Base-by-base conservation (phyloP, 179 eudicot genomes). In the Corrigiola litoralis region DNA sequence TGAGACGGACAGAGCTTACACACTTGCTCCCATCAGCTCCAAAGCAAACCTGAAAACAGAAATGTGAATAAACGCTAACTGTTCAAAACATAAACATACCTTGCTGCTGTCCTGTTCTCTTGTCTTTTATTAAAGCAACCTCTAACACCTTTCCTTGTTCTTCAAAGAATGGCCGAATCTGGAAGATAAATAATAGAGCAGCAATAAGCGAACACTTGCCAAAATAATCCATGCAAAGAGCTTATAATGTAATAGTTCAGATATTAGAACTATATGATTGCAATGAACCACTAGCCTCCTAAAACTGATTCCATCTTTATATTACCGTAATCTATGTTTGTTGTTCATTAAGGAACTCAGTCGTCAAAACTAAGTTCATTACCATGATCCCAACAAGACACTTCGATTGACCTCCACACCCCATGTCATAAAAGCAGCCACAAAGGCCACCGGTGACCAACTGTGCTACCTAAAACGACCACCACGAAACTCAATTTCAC, bases 91-190 rank as follows among this genome's bases (percentile, higher is more conserved):
- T 42, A 56, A 49, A 75, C 87, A 75, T 88, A 94, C 99, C 99
- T 90, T 90, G 97, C 48, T 90, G 99, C 65, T 75, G 85, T 27
- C 99, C 97, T 4, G 99, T 86, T 75, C 88, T 84, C 81, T 85
- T 90, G 66, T 94, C 99, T 77, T 81, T 94, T 68, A 94, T 94
- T 60, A 94, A 69, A 77, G 94, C 95, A 80, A 94, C 96, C 81
- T 94, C 99, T 63, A 94, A 42, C 60, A 94, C 99, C 42, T 74
- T 79, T 61, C 99, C 99, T 69, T 90, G 95, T 49, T 88, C 82
- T 61, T 86, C 97, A 83, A 94, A 94, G 71, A 83, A 61, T 8
- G 97, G 97, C 33, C 91, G 95, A 52, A 94, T 79, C 99, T 94
- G 82, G 47, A 55, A 52, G 36, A 32, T 66, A 24, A 12, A 27